These are phyloP conservation scores for Rhododendron vialii DNA, from an alignment of 148 eudicot genomes.

Conservation along the genomic window DNA sequence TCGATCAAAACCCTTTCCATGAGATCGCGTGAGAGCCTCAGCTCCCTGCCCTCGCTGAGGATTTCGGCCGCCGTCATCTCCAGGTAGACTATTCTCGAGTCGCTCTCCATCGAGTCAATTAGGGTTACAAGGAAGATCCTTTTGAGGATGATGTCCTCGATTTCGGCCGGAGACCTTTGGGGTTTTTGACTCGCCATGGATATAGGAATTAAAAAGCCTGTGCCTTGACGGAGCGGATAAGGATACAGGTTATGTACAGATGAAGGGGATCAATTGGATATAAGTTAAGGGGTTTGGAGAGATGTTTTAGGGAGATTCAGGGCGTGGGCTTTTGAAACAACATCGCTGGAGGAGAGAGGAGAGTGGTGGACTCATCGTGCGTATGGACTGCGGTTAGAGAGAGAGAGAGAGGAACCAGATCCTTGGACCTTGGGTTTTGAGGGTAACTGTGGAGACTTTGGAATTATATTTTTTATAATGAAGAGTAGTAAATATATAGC, in stretches of 20 bases:
- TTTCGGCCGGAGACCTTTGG: slow-evolving; percentile 56
- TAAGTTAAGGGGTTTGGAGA: background rate
- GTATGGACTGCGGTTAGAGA: background rate
- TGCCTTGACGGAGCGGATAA: background rate
- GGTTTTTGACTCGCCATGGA: slow-evolving; percentile 69
- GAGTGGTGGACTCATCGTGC: background rate
- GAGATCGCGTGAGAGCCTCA: slow-evolving; percentile 54
- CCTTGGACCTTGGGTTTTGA: background rate
- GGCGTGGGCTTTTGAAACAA: background rate
- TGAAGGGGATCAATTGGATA: background rate
- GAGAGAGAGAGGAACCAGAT: background rate
- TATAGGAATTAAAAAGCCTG: background rate
- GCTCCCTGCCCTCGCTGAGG: slow-evolving; percentile 71
- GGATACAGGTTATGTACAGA: background rate
- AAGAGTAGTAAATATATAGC: too few species aligned
- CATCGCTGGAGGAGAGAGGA: background rate
- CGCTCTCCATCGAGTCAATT: slow-evolving; percentile 57
- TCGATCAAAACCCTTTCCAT: slow-evolving; percentile 86
- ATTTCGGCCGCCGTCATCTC: slow-evolving; percentile 90
- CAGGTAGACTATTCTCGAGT: slow-evolving; percentile 57
- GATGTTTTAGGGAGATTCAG: background rate
- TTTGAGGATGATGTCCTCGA: slow-evolving; percentile 80
- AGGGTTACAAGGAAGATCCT: slow-evolving; percentile 71
- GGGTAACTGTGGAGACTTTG: background rate
- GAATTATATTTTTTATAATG: too few species aligned